Base-by-base conservation (phyloP, 1,284 basidiomycete species). In the Melampsora americana region DNA sequence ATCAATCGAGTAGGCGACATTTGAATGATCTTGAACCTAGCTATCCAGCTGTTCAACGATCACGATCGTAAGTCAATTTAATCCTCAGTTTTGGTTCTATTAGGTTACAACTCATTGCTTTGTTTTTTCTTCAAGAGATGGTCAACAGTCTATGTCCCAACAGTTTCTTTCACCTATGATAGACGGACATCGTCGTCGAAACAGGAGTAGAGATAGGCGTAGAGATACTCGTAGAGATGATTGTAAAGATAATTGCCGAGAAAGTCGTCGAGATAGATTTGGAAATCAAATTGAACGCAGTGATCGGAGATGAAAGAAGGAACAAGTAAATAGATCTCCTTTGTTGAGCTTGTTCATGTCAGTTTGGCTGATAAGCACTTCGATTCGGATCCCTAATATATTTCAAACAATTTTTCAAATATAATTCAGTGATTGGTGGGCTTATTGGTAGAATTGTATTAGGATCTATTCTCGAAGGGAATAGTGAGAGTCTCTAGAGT, bases 391-490 rank as follows among this genome's bases (percentile, higher is more conserved):
- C 35, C 35, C 9, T 35, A n/a, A n/a, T 23, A 5, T 26, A 4
- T 62, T 5, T 26, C 30, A 6, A 35, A 35, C 65, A 72, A n/a
- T n/a, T n/a, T n/a, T n/a, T n/a, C n/a, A n/a, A 60, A 18, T 53
- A 53, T n/a, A 50, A 64, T 14, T 60, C 70, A 5, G 70, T 59
- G 0, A 60, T 61, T 4, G 60, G 70, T 20, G 70, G 70, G 2
- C 26, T 72, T 2, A 42, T 59, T 14, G 70, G 70, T 9, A 62
- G 71, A 5, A 73, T 73, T 62, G 23, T 66, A n/a, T 48, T 73
- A 16, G 64, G 71, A 4, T 73, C 71, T n/a, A 56, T 66, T 30
- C 26, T 73, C 4, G 48, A 56, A 20, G 48, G 64, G 14, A 48
- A 73, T 56, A 61, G 66, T 23, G 9, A 35, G 3, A 35, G 35